phyloP scores from a whole-genome alignment of 2,329 filamentous ascomycete species.

The Eurotiales sp. region DNA sequence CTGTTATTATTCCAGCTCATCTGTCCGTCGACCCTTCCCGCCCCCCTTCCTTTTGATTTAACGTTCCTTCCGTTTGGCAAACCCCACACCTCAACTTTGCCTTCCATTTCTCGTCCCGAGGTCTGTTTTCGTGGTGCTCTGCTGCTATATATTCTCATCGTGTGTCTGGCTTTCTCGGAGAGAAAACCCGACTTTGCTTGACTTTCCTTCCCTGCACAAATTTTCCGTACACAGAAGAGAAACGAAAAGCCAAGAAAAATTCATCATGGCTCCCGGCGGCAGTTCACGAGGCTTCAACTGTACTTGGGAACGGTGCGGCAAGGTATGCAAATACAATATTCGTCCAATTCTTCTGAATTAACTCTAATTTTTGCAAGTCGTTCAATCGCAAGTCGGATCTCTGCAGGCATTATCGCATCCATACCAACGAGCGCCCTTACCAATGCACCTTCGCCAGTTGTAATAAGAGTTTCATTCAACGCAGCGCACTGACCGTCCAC shows the following conservation, averaged over 20 bases:
- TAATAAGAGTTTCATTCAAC: slow-evolving; percentile 48
- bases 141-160: too few species aligned
- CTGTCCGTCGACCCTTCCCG: too few species aligned
- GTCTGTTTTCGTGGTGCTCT: too few species aligned
- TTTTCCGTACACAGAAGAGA: too few species aligned
- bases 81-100: slow-evolving; percentile 2
- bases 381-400: slow-evolving; percentile 50
- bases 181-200: too few species aligned
- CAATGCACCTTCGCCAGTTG: slow-evolving; percentile 43
- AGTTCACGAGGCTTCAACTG: slow-evolving; percentile 41
- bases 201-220: too few species aligned
- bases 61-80: slow-evolving; percentile 2
- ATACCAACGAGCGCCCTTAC: slow-evolving; percentile 48
- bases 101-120: too few species aligned
- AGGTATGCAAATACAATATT: slow-evolving; percentile 33
- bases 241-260: too few species aligned
- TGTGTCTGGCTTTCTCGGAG: too few species aligned
- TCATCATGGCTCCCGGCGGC: slow-evolving; percentile 32
- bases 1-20: too few species aligned
- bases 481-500: slow-evolving; percentile 46
- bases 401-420: slow-evolving; percentile 45
- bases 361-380: slow-evolving; percentile 27
- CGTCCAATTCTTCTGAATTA: too few species aligned
- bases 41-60: too few species aligned
- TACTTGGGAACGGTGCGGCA: slow-evolving; percentile 41